Percentiles rank a stretch among this genome's conserved stretches.
phyloP scores from a whole-genome alignment of 768 basidiomycete genomes.

The Punctularia strigosozonata region DNA sequence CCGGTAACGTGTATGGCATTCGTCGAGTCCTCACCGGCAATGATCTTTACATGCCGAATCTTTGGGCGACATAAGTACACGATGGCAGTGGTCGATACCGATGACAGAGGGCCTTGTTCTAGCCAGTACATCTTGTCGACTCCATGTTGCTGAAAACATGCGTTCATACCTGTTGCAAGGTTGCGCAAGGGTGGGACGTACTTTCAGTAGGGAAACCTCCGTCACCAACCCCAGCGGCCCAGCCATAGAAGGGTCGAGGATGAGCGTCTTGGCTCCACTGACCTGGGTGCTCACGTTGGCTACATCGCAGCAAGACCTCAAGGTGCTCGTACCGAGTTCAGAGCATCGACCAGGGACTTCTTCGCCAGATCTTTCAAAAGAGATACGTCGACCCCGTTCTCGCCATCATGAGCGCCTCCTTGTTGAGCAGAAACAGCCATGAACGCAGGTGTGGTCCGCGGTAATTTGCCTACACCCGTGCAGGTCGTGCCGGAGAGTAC shows the following conservation, averaged over 20 bases:
- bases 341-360: conserved; percentile 70
- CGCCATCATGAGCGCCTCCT: too few relatives aligned
- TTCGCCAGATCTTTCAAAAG: conserved; percentile 68
- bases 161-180: neutral
- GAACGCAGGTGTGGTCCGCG: too few relatives aligned
- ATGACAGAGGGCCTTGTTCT: conserved; percentile 76
- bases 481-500: too few relatives aligned
- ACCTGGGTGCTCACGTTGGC: conserved; percentile 35
- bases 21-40: conserved; percentile 60
- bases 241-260: conserved; percentile 79
- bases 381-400: conserved; percentile 41
- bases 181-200: conserved; percentile 16
- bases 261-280: conserved; percentile 90
- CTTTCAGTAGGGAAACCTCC: conserved; percentile 88
- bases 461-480: too few relatives aligned
- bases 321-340: conserved; percentile 54
- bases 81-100: conserved; percentile 76
- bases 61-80: conserved; percentile 87
- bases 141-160: conserved; percentile 74
- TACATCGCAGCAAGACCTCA: conserved; percentile 6
- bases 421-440: too few relatives aligned
- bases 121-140: conserved; percentile 99
- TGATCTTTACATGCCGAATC: conserved; percentile 76
- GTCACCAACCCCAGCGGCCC: conserved; percentile 93
- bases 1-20: conserved; percentile 3